phyloP scores from a whole-genome alignment of 352 stramenopile genomes.

The Aphanomyces invadans region DNA sequence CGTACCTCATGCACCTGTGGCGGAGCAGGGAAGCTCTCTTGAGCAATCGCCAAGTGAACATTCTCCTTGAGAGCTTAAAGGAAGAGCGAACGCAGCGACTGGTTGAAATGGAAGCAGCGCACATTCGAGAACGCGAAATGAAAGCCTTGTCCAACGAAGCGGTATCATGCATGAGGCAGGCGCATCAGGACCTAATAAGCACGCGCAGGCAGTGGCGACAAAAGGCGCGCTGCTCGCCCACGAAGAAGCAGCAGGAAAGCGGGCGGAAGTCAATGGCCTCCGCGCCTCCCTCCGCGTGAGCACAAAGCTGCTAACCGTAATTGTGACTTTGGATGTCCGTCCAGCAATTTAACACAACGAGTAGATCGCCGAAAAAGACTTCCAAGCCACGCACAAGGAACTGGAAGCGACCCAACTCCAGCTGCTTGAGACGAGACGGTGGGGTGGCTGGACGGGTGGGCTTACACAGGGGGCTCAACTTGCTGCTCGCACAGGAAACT shows the following conservation, averaged over 20 bases:
- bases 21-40: neutral
- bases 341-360: neutral
- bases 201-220: conserved; percentile 9
- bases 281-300: conserved; percentile 55
- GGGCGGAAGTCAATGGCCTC: conserved; percentile 55
- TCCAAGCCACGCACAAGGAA: conserved; percentile 50
- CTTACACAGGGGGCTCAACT: too few species aligned
- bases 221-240: conserved; percentile 29
- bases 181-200: neutral
- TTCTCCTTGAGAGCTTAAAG: conserved; percentile 4
- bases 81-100: conserved; percentile 23
- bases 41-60: conserved; percentile 23
- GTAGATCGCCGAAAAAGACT: conserved; percentile 69
- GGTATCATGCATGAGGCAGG: neutral
- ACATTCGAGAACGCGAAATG: conserved; percentile 19
- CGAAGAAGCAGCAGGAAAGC: conserved; percentile 58
- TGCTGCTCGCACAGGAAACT: too few species aligned
- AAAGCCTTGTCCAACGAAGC: conserved; percentile 12
- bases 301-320: conserved; percentile 62
- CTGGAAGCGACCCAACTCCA: conserved; percentile 60
- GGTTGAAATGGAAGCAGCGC: conserved; percentile 17
- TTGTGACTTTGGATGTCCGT: neutral
- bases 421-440: conserved; percentile 62
- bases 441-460: too few species aligned
- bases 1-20: neutral